These are phyloP conservation scores for Zalaria sp. DNA, from an alignment of 2,329 filamentous ascomycete genomes.

Conservation along the genomic window DNA sequence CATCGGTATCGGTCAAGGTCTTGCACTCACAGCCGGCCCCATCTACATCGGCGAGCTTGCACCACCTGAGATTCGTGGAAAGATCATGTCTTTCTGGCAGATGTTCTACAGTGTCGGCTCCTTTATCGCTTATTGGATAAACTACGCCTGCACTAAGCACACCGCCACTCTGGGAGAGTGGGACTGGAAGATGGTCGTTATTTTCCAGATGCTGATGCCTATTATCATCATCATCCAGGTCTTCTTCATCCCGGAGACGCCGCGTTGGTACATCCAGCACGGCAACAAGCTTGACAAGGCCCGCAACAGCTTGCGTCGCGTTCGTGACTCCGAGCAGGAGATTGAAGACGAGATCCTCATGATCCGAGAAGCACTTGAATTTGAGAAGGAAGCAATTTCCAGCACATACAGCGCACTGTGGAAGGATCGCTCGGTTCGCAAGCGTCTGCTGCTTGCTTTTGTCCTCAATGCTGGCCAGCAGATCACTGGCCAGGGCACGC, in stretches of 20 bases:
- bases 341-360: constrained; percentile 51
- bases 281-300: constrained; percentile 47
- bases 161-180: constrained; percentile 40
- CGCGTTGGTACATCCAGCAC: constrained; percentile 53
- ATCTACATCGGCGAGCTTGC: constrained; percentile 59
- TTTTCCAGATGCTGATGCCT: constrained; percentile 59
- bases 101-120: constrained; percentile 52
- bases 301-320: constrained; percentile 39
- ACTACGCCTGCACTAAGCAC: constrained; percentile 47
- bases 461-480: constrained; percentile 59
- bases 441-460: constrained; percentile 50
- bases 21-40: constrained; percentile 50
- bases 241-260: constrained; percentile 53
- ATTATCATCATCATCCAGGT: constrained; percentile 46
- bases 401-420: constrained; percentile 50
- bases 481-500: constrained; percentile 56
- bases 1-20: constrained; percentile 56
- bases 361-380: constrained; percentile 56
- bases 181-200: constrained; percentile 56
- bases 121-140: constrained; percentile 54
- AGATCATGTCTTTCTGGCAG: constrained; percentile 58
- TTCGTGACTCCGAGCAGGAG: constrained; percentile 50
- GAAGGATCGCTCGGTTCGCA: constrained; percentile 55
- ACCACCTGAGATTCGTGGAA: constrained; percentile 48
- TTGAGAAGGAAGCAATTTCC: constrained; percentile 55